Conservation (phyloP, 2,329 filamentous ascomycete species). For the Trichoderma cornu-damae region DNA sequence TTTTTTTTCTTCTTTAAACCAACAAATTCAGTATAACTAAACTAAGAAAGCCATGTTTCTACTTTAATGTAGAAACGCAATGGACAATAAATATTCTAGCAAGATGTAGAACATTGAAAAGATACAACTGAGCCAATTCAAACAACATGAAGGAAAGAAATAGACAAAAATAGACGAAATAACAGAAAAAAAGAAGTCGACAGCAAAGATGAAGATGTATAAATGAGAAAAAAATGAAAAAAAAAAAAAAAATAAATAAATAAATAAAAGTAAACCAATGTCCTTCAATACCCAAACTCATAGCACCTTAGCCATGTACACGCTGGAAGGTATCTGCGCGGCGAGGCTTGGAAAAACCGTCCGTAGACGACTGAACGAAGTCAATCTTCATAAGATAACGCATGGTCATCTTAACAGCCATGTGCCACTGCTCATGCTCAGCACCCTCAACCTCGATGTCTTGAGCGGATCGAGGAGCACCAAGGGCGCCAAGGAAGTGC, state of each 20-base stretch:
- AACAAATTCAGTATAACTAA: background rate
- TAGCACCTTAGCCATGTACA: background rate
- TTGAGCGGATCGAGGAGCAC: background rate
- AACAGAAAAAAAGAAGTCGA: background rate
- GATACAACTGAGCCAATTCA: background rate
- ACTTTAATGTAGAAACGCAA: background rate
- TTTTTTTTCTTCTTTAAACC: background rate
- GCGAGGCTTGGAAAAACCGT: conserved; percentile 9
- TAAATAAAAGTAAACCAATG: background rate
- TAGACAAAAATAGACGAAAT: background rate
- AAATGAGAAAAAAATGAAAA: background rate
- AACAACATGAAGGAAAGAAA: background rate
- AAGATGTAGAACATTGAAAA: background rate
- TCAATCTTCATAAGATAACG: conserved; percentile 11
- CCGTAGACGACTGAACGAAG: conserved; percentile 12
- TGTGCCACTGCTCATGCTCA: conserved; percentile 2
- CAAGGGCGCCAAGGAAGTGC: conserved; percentile 22
- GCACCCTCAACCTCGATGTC: background rate
- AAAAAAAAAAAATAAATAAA: background rate
- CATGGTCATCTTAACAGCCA: conserved; percentile 14
- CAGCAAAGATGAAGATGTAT: background rate
- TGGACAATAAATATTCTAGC: background rate
- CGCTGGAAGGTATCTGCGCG: conserved; percentile 11
- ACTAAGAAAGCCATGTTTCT: background rate
- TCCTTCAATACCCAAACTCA: background rate